Evolutionary conservation across 2,329 filamentous ascomycete species (phyloP).

Genomic region (Colletotrichum brevisporum): DNA sequence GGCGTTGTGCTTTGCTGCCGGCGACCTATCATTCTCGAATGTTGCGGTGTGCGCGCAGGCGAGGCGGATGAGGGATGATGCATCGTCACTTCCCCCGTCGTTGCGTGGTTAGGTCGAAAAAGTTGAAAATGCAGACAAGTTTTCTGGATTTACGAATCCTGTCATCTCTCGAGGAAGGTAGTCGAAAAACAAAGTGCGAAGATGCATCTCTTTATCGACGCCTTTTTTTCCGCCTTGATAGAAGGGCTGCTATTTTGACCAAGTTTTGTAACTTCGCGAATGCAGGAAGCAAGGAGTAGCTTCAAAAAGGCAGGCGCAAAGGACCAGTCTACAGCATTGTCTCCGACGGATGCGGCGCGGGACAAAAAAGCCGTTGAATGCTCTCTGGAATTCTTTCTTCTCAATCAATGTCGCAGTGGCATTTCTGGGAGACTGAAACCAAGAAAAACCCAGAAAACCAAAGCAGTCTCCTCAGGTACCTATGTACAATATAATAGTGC

Average conservation of each 20-base stretch:
- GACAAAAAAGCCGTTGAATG: slow-evolving; percentile 26
- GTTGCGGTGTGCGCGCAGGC: slow-evolving; percentile 22
- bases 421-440: slow-evolving; percentile 11
- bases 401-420: slow-evolving; percentile 22
- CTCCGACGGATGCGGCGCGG: slow-evolving; percentile 20
- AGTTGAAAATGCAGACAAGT: background rate
- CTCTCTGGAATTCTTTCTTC: background rate
- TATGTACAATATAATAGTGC: too few relatives aligned
- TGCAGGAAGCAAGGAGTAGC: slow-evolving; percentile 24
- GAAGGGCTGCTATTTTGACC: slow-evolving; percentile 26
- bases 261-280: slow-evolving; percentile 9
- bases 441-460: slow-evolving; percentile 1
- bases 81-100: slow-evolving; percentile 10
- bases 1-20: slow-evolving; percentile 26
- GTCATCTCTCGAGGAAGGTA: too few relatives aligned
- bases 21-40: slow-evolving; percentile 14
- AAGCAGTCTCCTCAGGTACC: too few relatives aligned
- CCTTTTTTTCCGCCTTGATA: slow-evolving; percentile 21
- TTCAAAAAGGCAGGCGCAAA: slow-evolving; percentile 3
- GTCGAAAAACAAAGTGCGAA: background rate
- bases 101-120: background rate
- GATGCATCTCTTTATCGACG: slow-evolving; percentile 36
- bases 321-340: slow-evolving; percentile 28
- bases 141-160: slow-evolving; percentile 7
- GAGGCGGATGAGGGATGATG: slow-evolving; percentile 24